These are phyloP conservation scores for Dryas octopetala DNA, from an alignment of 306 rosid species.

Conservation along the genomic window DNA sequence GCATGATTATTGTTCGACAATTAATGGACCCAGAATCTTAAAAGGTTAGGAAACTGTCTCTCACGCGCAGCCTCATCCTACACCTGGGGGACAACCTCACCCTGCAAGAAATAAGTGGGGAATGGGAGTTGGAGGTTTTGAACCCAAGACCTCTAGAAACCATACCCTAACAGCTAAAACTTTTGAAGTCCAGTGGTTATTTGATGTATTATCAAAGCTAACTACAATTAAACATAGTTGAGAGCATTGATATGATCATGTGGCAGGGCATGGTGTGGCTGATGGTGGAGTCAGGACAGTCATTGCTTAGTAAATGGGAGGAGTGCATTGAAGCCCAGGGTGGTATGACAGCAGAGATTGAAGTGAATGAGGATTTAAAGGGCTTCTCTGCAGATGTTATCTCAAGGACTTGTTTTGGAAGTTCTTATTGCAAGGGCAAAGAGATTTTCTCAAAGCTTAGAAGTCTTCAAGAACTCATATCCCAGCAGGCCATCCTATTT, in stretches of 20 bases:
- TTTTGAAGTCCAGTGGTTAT: too few relatives aligned
- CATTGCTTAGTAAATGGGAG: conserved; percentile 65
- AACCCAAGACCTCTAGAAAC: too few relatives aligned
- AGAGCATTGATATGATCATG: not conserved
- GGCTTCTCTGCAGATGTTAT: conserved; percentile 80
- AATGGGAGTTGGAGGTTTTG: too few relatives aligned
- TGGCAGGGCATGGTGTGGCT: conserved; percentile 78
- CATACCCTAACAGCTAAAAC: too few relatives aligned
- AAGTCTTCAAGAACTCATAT: conserved; percentile 54
- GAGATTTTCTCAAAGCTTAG: conserved; percentile 79
- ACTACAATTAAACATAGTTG: too few relatives aligned
- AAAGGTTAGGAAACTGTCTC: too few relatives aligned
- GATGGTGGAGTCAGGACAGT: conserved; percentile 64
- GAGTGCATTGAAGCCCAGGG: conserved; percentile 42
- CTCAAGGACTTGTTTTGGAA: conserved; percentile 89
- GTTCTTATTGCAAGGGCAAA: conserved; percentile 68
- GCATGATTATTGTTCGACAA: too few relatives aligned
- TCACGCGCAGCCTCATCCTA: too few relatives aligned
- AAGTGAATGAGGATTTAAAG: conserved; percentile 67
- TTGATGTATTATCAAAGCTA: too few relatives aligned
- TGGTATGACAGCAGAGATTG: conserved; percentile 46
- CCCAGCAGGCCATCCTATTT: conserved; percentile 59
- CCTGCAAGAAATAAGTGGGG: too few relatives aligned
- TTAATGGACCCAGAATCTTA: too few relatives aligned
- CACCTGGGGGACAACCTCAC: too few relatives aligned